Conservation (phyloP, 192 early-diverging fungal species). For the Pilobolus umbonatus region DNA sequence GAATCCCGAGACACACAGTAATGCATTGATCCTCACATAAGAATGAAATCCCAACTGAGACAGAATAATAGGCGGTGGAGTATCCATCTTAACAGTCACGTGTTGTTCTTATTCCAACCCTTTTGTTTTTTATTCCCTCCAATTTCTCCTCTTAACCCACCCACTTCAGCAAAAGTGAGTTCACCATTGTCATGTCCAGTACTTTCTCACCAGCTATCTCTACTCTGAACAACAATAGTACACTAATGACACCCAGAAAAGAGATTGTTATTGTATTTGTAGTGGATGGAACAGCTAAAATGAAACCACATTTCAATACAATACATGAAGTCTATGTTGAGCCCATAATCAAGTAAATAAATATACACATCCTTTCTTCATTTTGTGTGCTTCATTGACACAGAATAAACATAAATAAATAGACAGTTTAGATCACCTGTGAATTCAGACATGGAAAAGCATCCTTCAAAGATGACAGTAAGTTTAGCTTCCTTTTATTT, state of each 20-base stretch:
- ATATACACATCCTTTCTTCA: not conserved
- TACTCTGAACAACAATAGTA: conserved; percentile 21
- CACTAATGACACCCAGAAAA: conserved; percentile 35
- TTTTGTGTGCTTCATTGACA: no score
- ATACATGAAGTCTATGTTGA: conserved; percentile 49
- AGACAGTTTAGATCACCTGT: conserved; percentile 49
- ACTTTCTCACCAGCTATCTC: conserved; percentile 12
- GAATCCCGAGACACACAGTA: no score
- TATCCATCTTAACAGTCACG: no score
- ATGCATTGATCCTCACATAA: no score
- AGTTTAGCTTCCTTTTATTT: conserved; percentile 1
- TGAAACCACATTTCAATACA: conserved; percentile 39
- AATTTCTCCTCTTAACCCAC: no score
- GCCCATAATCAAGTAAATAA: conserved; percentile 43
- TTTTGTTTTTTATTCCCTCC: no score
- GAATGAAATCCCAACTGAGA: no score
- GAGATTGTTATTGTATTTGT: conserved; percentile 54
- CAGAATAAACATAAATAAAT: no score
- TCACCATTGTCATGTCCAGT: no score
- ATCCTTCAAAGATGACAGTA: conserved; percentile 48
- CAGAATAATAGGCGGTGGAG: no score
- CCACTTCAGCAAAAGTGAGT: no score
- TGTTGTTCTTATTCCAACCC: no score
- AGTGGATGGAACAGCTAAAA: conserved; percentile 48
- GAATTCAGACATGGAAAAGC: conserved; percentile 40